phyloP scores from a whole-genome alignment of 2,329 filamentous ascomycete genomes.

The Talaromyces marneffei region DNA sequence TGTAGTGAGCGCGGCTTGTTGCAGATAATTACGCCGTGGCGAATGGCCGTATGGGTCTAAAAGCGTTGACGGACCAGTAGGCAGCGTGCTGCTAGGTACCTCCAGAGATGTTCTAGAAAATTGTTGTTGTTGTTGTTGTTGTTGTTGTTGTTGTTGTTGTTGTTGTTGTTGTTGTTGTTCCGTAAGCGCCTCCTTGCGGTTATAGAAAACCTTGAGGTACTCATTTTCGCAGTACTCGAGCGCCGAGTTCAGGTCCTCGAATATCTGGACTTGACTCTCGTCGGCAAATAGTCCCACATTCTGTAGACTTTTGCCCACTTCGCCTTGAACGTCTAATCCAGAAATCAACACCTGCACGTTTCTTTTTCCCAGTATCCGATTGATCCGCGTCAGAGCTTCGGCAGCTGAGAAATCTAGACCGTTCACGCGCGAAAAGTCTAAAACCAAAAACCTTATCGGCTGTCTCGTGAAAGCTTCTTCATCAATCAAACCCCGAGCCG shows the following conservation, averaged over 20 bases:
- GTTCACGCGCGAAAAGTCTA: slow-evolving; percentile 84
- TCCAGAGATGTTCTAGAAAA: slow-evolving; percentile 19
- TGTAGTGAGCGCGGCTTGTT: slow-evolving; percentile 69
- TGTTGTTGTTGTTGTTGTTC: slow-evolving; percentile 10
- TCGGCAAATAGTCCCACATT: slow-evolving; percentile 78
- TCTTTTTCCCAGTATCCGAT: slow-evolving; percentile 70
- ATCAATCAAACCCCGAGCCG: slow-evolving; percentile 73
- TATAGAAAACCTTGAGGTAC: slow-evolving; percentile 74
- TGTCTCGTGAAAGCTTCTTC: slow-evolving; percentile 70
- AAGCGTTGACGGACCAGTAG: background rate
- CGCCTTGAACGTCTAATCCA: slow-evolving; percentile 68
- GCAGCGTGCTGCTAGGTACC: slow-evolving; percentile 23
- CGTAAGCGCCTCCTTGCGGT: slow-evolving; percentile 52
- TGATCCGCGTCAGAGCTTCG: slow-evolving; percentile 90
- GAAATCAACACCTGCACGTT: slow-evolving; percentile 77
- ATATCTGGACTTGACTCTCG: slow-evolving; percentile 68
- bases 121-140: slow-evolving; percentile 11
- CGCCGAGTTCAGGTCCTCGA: slow-evolving; percentile 86
- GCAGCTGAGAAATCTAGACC: slow-evolving; percentile 94
- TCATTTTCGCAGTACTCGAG: slow-evolving; percentile 94
- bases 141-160: slow-evolving; percentile 12
- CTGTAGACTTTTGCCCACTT: slow-evolving; percentile 70
- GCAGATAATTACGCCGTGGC: slow-evolving; percentile 70
- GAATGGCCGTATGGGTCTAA: slow-evolving; percentile 53
- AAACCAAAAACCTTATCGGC: slow-evolving; percentile 81